A percentile compares a stretch with the other conserved stretches of the same genome.
phyloP scores from a whole-genome alignment of 176 grass and related monocot species.

The Carex myosuroides region DNA sequence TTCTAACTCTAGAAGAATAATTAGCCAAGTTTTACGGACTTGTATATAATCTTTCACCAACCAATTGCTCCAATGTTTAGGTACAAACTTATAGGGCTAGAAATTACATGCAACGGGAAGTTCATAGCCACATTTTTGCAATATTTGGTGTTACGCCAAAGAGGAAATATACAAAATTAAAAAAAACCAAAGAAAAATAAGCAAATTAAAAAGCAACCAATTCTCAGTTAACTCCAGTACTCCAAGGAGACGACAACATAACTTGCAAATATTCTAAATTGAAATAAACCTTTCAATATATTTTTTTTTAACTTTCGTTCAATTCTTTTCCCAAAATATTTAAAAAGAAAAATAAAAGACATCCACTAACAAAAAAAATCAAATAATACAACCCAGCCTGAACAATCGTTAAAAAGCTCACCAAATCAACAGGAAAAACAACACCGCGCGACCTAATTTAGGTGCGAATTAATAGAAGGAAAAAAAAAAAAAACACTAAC shows the following conservation, averaged over 20 bases:
- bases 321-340: neutral
- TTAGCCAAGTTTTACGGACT: neutral
- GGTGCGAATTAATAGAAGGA: no score
- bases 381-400: slow-evolving; percentile 13
- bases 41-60: neutral
- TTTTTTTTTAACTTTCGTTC: neutral
- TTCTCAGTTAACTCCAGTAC: neutral
- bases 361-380: no score
- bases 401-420: slow-evolving; percentile 3
- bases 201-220: neutral
- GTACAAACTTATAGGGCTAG: neutral
- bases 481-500: neutral
- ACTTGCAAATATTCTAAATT: neutral
- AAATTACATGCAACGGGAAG: neutral
- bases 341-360: neutral
- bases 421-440: neutral
- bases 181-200: neutral
- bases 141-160: neutral
- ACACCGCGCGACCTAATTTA: neutral
- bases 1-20: neutral
- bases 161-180: neutral
- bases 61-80: neutral
- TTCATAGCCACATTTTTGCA: neutral
- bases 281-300: no score
- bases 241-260: neutral